A percentile compares a stretch with the other conserved stretches of the same genome.
Conservation (phyloP, 192 early-diverging fungal species). For the Linnemannia hyalina region DNA sequence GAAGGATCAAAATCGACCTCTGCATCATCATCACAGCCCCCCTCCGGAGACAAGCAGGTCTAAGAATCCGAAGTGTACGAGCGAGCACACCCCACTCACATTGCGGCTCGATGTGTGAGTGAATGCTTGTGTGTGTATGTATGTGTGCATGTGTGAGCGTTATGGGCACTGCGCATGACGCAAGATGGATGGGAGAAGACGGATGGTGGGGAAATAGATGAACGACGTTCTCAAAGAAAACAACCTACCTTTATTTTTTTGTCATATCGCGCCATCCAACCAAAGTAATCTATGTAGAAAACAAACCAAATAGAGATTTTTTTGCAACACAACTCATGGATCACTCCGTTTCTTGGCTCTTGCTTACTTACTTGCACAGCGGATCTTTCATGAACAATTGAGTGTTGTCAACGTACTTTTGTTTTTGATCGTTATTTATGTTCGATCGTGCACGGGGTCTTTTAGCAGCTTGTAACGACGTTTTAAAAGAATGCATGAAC, state of each 20-base stretch:
- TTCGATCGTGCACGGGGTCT: neutral
- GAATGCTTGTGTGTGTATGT: too few relatives aligned
- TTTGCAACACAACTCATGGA: too few relatives aligned
- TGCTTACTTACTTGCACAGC: neutral
- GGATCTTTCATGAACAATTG: neutral
- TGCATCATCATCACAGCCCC: constrained; percentile 18
- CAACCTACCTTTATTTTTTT: too few relatives aligned
- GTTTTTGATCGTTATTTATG: neutral
- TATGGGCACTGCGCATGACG: neutral
- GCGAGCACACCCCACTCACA: neutral
- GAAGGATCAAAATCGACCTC: constrained; percentile 6
- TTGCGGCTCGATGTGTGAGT: too few relatives aligned
- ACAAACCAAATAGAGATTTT: neutral
- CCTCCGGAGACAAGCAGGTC: constrained; percentile 25
- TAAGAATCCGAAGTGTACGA: constrained; percentile 2
- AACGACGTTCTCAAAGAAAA: neutral
- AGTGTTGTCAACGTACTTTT: neutral
- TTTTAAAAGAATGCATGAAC: neutral
- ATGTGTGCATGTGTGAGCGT: neutral
- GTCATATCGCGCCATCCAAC: neutral
- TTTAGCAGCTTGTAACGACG: neutral
- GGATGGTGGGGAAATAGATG: neutral
- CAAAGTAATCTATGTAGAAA: neutral
- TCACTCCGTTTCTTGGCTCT: too few relatives aligned
- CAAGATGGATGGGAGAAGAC: neutral